Evolutionary conservation across 1,139 yeast species (phyloP).

Genomic region (Protomyces macrosporus): DNA sequence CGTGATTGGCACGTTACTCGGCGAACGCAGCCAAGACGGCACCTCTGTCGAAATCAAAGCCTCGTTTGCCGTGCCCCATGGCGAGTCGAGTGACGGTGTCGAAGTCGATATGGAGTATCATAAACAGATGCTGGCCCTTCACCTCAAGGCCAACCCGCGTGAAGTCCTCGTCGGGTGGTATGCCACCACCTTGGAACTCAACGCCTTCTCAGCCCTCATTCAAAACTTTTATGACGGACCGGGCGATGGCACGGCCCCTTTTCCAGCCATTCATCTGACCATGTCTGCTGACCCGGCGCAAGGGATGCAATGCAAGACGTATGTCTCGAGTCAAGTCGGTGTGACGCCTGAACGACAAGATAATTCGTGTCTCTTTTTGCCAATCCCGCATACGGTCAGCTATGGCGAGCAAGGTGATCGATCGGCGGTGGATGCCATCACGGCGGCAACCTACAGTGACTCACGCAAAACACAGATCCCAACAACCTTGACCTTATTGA

Average conservation of each 20-base stretch:
- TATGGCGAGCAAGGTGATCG: conserved; percentile 56
- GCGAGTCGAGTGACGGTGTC: conserved; percentile 63
- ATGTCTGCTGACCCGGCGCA: conserved; percentile 43
- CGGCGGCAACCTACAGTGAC: conserved; percentile 38
- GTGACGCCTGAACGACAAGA: conserved; percentile 42
- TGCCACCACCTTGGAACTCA: conserved; percentile 62
- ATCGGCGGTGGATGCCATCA: conserved; percentile 44
- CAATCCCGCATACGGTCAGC: conserved; percentile 61
- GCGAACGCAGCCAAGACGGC: conserved; percentile 83
- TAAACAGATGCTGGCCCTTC: conserved; percentile 63
- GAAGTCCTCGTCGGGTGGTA: conserved; percentile 85
- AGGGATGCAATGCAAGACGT: conserved; percentile 55
- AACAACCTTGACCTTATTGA: conserved; percentile 49
- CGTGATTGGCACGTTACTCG: conserved; percentile 77
- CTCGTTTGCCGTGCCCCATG: conserved; percentile 78
- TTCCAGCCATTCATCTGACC: conserved; percentile 75
- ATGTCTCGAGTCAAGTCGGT: conserved; percentile 74
- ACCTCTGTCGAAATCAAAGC: conserved; percentile 65
- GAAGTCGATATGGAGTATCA: conserved; percentile 72
- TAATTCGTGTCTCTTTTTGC: conserved; percentile 72
- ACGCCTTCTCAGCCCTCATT: conserved; percentile 71
- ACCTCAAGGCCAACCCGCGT: conserved; percentile 75
- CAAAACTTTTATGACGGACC: conserved; percentile 67
- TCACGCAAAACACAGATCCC: conserved; percentile 40
- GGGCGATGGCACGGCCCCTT: conserved; percentile 44